A percentile compares a stretch with the other conserved stretches of the same genome.
Evolutionary conservation across 2,329 filamentous ascomycete species (phyloP).

Genomic region (Mycocentrospora acerina): DNA sequence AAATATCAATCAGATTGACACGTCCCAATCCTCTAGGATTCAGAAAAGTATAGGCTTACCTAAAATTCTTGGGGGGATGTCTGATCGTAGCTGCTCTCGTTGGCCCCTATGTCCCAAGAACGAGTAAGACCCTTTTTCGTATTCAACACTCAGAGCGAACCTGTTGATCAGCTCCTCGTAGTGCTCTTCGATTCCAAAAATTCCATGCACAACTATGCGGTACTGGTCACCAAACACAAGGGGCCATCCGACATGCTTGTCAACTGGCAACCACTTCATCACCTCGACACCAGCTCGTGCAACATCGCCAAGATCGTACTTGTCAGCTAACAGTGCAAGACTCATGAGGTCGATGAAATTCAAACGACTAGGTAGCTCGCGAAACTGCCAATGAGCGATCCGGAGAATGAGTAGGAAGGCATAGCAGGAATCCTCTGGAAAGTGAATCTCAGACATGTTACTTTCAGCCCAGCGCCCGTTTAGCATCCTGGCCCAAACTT

Average conservation of each 20-base stretch:
- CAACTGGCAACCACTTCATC: conserved; percentile 2
- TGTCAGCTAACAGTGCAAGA: conserved; percentile 1
- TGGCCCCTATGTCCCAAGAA: too few species aligned
- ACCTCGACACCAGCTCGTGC: neutral
- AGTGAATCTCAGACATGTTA: conserved; percentile 1
- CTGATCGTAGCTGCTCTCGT: too few species aligned
- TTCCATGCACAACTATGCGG: too few species aligned
- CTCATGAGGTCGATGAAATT: neutral
- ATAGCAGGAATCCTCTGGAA: conserved; percentile 6
- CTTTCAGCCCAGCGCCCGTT: conserved; percentile 6
- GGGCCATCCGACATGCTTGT: neutral
- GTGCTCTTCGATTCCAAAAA: too few species aligned
- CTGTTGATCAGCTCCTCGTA: too few species aligned
- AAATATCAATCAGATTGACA: too few species aligned
- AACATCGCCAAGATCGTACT: neutral
- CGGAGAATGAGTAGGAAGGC: conserved; percentile 1
- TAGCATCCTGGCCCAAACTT: conserved; percentile 8
- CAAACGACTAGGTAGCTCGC: neutral
- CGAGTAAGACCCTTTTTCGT: too few species aligned
- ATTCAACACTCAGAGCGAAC: too few species aligned
- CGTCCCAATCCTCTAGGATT: too few species aligned
- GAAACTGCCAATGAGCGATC: conserved; percentile 4
- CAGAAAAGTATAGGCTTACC: too few species aligned
- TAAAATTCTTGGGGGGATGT: too few species aligned
- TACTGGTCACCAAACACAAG: neutral